Base-by-base conservation (phyloP, 768 basidiomycete genomes). In the Tricholoma bakamatsutake region DNA sequence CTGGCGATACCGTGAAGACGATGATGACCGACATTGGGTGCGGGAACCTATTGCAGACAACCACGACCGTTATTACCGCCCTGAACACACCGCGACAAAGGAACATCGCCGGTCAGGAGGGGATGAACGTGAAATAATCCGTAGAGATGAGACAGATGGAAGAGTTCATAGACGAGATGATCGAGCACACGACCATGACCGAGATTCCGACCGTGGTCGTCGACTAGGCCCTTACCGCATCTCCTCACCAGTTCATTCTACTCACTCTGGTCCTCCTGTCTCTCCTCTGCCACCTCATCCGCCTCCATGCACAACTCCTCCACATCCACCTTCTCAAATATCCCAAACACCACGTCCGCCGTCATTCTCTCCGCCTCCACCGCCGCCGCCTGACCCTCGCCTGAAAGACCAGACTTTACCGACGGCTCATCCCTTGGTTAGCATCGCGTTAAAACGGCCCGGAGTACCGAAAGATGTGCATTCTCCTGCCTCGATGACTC, bases 381-480 rank as follows among this genome's bases (percentile, higher is more conserved):
- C 73, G 13, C 72, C 80, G 9, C 69, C 69, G 11, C 69, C 70
- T 4, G 71, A 69, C 54, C 34, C 42, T 17, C 61, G 69, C 28
- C 46, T 71, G 17, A 67, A 66, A 50, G 56, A 59, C 40, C 54
- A 58, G 8, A 58, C 62, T 6, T 62, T 67, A 21, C 69, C 67
- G 12, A 64, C 65, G 17, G 59, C 65, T 31, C 80, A 79, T 58
- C 55, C 66, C 3, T 59, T 71, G 2, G 71, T 79, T 4, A 76
- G 75, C n/a, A 73, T 78, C n/a, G 67, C 72, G 1, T 68, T 77
- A 47, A 78, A 75, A 50, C 75, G 74, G 18, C 79, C 80, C 5
- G 69, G 70, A 1, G 78, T 80, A 0, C 83, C 81, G 1, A 67
- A 69, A 11, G 76, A 70, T 59, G 59, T 64, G 3, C 79, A 73